These are phyloP conservation scores for Trichoderma sp. DNA, from an alignment of 2,329 filamentous ascomycete genomes.

Conservation along the genomic window DNA sequence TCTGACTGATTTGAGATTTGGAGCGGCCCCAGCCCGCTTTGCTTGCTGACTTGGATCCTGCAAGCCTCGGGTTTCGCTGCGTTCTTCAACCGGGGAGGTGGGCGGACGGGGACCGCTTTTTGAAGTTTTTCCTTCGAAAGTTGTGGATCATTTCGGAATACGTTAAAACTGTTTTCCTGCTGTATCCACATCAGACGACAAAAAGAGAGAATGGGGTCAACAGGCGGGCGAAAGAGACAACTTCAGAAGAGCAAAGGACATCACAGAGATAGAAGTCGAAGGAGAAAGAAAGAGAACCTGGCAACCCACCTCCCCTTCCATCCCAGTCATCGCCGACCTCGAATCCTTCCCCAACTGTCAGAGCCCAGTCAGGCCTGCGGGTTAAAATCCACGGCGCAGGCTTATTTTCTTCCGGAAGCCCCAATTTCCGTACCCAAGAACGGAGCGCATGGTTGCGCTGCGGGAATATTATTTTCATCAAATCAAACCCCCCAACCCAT, in stretches of 20 bases:
- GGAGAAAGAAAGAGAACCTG: neutral
- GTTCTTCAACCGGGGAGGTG: neutral
- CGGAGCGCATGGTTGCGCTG: neutral
- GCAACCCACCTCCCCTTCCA: neutral
- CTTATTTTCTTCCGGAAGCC: neutral
- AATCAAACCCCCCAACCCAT: neutral
- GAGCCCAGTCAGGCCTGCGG: neutral
- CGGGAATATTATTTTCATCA: constrained; percentile 13
- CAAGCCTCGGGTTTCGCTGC: neutral
- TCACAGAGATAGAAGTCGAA: neutral
- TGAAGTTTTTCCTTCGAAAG: neutral
- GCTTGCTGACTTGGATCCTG: neutral
- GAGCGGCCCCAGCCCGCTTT: neutral
- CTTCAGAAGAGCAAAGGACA: neutral
- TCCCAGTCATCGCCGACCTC: neutral
- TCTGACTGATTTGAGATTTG: neutral
- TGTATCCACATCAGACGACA: neutral
- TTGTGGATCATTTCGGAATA: neutral
- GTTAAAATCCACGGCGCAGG: neutral
- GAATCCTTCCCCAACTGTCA: neutral
- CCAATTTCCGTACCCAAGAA: neutral
- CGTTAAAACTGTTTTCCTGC: neutral
- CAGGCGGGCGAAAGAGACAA: neutral
- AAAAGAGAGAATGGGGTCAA: neutral
- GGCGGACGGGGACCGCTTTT: neutral